These are phyloP conservation scores for Mrakia hoshinonis DNA, from an alignment of 768 basidiomycete genomes.

Conservation along the genomic window DNA sequence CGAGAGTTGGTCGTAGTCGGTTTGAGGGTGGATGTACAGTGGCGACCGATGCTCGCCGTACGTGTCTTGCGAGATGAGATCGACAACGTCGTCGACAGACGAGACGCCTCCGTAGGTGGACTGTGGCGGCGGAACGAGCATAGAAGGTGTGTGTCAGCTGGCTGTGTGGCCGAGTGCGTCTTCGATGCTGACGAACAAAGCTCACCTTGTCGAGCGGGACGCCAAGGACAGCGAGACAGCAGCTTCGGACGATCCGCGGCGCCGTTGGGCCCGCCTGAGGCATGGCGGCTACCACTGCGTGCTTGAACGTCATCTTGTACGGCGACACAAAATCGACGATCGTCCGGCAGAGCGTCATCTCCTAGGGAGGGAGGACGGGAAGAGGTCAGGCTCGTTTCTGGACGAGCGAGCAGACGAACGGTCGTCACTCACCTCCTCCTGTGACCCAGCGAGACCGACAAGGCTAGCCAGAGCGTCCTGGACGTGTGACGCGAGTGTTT, in stretches of 20 bases:
- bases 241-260: not conserved
- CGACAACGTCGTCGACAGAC: not conserved
- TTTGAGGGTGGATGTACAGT: conserved; percentile 4
- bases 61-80: conserved; percentile 6
- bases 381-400: not conserved
- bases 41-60: conserved; percentile 1
- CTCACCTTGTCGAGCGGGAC: not conserved
- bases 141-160: no score
- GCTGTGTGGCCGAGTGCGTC: no score
- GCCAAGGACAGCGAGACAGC: conserved; percentile 1
- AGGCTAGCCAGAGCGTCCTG: not conserved
- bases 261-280: not conserved
- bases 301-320: conserved; percentile 18
- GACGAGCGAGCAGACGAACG: not conserved
- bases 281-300: conserved; percentile 7
- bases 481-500: not conserved
- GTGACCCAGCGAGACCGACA: not conserved
- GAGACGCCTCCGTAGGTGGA: not conserved
- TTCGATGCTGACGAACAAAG: not conserved
- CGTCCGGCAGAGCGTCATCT: conserved; percentile 12
- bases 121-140: not conserved
- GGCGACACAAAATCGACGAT: not conserved
- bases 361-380: not conserved
- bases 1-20: conserved; percentile 19
- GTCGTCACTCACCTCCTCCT: not conserved